Evolutionary conservation across 208 protist genomes (phyloP).

Genomic region (Strigomonas galati): DNA sequence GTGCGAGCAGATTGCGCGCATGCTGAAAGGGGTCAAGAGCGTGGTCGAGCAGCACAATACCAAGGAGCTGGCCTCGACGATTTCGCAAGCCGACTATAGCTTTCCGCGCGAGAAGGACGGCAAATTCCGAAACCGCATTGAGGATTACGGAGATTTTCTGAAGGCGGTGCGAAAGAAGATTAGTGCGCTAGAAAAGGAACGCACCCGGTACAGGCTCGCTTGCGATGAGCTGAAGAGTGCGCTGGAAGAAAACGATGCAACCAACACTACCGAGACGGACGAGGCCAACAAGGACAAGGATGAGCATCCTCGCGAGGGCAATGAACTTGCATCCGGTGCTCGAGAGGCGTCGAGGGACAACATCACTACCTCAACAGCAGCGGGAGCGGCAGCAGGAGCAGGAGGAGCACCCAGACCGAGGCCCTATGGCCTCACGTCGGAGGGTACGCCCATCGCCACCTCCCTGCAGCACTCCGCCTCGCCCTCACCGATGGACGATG

Average conservation of each 20-base stretch:
- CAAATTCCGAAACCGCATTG: background rate
- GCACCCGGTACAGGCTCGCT: background rate
- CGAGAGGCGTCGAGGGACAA: no score
- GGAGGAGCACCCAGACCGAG: background rate
- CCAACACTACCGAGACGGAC: background rate
- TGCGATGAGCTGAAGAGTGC: conserved; percentile 4
- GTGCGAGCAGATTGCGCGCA: background rate
- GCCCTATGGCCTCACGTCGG: no score
- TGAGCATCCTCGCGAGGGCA: no score
- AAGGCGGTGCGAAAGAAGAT: background rate
- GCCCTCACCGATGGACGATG: no score
- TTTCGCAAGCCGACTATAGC: background rate
- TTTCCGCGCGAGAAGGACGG: background rate
- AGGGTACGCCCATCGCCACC: no score
- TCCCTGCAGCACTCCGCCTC: no score
- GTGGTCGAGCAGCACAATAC: background rate
- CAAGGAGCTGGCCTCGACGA: background rate
- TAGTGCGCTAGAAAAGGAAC: background rate
- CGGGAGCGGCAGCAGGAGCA: background rate
- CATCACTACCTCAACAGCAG: background rate
- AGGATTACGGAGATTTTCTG: background rate
- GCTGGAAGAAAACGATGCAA: background rate
- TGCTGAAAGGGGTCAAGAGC: conserved; percentile 5
- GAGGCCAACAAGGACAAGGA: background rate
- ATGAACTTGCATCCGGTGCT: background rate